These are phyloP conservation scores for Annulohypoxylon moriforme DNA, from an alignment of 495 filamentous ascomycete genomes.

Conservation along the genomic window DNA sequence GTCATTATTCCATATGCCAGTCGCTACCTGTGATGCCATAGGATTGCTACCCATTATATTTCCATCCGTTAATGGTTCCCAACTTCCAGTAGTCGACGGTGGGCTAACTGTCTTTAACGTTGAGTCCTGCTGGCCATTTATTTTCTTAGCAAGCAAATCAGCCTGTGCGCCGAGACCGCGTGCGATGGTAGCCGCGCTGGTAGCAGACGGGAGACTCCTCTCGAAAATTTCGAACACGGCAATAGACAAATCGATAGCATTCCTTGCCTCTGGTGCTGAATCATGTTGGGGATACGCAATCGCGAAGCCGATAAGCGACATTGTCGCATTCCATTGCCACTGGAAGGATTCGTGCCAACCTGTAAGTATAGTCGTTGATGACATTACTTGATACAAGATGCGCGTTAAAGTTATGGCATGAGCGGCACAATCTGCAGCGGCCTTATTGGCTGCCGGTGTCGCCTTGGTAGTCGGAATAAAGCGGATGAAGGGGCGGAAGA, in stretches of 20 bases:
- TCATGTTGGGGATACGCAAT: slow-evolving; percentile 54
- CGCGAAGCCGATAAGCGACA: slow-evolving; percentile 62
- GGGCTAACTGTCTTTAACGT: not conserved
- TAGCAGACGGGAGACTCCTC: slow-evolving; percentile 56
- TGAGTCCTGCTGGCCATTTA: slow-evolving; percentile 6
- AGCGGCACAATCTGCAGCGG: slow-evolving; percentile 53
- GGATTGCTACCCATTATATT: not conserved
- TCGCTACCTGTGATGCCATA: not conserved
- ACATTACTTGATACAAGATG: slow-evolving; percentile 64
- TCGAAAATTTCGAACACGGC: slow-evolving; percentile 60
- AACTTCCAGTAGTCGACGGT: not conserved
- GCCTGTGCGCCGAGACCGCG: slow-evolving; percentile 36
- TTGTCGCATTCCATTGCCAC: slow-evolving; percentile 65
- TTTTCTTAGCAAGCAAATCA: slow-evolving; percentile 23
- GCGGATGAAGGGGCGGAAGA: slow-evolving; percentile 62
- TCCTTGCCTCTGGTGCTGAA: slow-evolving; percentile 48
- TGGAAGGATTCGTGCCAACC: slow-evolving; percentile 65
- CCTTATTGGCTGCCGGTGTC: slow-evolving; percentile 42
- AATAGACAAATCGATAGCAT: slow-evolving; percentile 54
- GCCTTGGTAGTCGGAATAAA: slow-evolving; percentile 40
- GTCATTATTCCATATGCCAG: slow-evolving; percentile 8
- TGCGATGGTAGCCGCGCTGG: slow-evolving; percentile 56
- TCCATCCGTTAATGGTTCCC: not conserved
- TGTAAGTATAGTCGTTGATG: slow-evolving; percentile 55
- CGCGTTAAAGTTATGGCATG: slow-evolving; percentile 63